Percentiles rank a stretch among this genome's conserved stretches.
phyloP scores from a whole-genome alignment of 805 yeast genomes.

The Candida taoyuanica region DNA sequence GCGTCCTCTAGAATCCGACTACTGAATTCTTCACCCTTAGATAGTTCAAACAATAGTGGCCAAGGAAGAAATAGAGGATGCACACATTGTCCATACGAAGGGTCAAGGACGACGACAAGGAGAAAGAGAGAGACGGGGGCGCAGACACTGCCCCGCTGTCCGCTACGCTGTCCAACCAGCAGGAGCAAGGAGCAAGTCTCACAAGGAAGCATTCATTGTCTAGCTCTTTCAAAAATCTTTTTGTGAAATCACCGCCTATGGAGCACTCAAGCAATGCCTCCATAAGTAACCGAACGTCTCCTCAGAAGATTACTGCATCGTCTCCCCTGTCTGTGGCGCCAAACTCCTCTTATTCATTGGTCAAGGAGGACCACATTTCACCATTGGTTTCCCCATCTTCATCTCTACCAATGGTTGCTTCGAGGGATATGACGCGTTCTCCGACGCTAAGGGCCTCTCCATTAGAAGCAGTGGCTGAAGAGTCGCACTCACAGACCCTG shows the following conservation, averaged over 20 bases:
- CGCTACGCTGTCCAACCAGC: not conserved
- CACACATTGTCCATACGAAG: not conserved
- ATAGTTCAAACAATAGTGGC: no score
- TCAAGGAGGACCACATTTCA: constrained; percentile 3
- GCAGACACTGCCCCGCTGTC: not conserved
- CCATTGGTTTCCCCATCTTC: constrained; percentile 2
- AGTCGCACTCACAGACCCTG: not conserved
- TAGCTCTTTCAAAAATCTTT: constrained; percentile 20
- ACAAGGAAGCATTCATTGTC: constrained; percentile 19
- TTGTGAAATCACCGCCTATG: constrained; percentile 15
- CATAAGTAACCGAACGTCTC: not conserved
- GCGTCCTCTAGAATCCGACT: no score
- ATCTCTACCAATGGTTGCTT: not conserved
- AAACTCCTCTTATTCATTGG: not conserved
- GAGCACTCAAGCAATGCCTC: not conserved
- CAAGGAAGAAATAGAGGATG: no score
- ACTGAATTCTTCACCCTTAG: no score
- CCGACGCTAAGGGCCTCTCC: not conserved
- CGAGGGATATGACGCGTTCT: not conserved
- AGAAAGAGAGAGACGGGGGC: constrained; percentile 1
- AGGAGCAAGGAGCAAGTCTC: not conserved
- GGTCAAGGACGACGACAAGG: not conserved
- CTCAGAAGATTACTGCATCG: not conserved
- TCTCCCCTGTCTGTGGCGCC: not conserved
- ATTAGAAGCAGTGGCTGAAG: not conserved